phyloP scores from a whole-genome alignment of 1,284 basidiomycete species.

The Peniophora sp. region DNA sequence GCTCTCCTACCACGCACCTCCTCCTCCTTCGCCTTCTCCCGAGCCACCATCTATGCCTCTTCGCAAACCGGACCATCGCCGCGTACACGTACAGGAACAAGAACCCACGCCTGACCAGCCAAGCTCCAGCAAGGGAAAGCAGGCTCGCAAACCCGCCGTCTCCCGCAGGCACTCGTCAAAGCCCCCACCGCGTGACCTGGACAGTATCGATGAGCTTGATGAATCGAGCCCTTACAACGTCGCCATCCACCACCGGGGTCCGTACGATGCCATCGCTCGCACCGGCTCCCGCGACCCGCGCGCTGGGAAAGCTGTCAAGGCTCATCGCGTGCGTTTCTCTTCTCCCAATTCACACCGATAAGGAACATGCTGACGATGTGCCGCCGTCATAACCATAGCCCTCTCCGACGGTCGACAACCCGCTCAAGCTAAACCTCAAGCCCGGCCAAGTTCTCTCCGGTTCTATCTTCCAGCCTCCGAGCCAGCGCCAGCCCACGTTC shows the following conservation, averaged over 20 bases:
- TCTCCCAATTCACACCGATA: background rate
- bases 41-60: constrained; percentile 11
- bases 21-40: constrained; percentile 5
- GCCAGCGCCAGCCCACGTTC: background rate
- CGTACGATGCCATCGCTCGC: constrained; percentile 48
- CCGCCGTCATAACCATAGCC: too few species aligned
- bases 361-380: background rate
- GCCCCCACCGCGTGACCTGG: constrained; percentile 36
- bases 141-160: too few species aligned
- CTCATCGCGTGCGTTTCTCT: background rate
- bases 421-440: constrained; percentile 34
- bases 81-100: constrained; percentile 11
- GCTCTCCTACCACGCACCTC: constrained; percentile 1
- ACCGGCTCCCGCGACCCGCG: background rate
- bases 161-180: constrained; percentile 4
- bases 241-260: constrained; percentile 55
- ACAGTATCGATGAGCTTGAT: constrained; percentile 68
- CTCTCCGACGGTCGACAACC: constrained; percentile 3
- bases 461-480: constrained; percentile 11
- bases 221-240: constrained; percentile 59
- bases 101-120: too few species aligned
- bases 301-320: background rate
- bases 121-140: too few species aligned
- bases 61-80: constrained; percentile 8
- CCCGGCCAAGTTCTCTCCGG: constrained; percentile 43